phyloP scores from a whole-genome alignment of 306 rosid species.

The Crataegus laevigata region DNA sequence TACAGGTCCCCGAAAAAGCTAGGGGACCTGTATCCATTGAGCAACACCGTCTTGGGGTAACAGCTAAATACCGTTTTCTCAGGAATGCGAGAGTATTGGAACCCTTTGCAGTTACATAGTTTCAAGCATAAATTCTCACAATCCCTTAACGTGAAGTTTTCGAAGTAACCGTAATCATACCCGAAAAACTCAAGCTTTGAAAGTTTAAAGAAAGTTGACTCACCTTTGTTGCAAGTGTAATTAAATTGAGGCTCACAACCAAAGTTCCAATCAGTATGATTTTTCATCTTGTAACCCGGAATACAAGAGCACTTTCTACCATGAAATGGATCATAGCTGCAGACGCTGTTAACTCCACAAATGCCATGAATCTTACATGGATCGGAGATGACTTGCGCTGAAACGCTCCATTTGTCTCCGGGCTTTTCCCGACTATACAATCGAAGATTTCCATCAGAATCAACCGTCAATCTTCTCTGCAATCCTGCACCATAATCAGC shows the following conservation, averaged over 20 bases:
- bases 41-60: slow-evolving; percentile 37
- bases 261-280: slow-evolving; percentile 24
- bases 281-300: slow-evolving; percentile 29
- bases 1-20: slow-evolving; percentile 30
- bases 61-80: slow-evolving; percentile 6
- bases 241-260: slow-evolving; percentile 38
- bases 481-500: slow-evolving; percentile 24
- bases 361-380: slow-evolving; percentile 45
- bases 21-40: slow-evolving; percentile 30
- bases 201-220: slow-evolving; percentile 20
- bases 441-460: slow-evolving; percentile 36
- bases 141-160: slow-evolving; percentile 21
- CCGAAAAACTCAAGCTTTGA: slow-evolving; percentile 36
- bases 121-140: slow-evolving; percentile 32
- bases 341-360: slow-evolving; percentile 39
- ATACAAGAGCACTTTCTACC: slow-evolving; percentile 28
- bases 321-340: slow-evolving; percentile 9
- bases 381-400: slow-evolving; percentile 32
- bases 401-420: slow-evolving; percentile 18
- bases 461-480: slow-evolving; percentile 35
- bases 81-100: slow-evolving; percentile 26
- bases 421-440: slow-evolving; percentile 25
- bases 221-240: slow-evolving; percentile 7
- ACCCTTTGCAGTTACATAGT: slow-evolving; percentile 34
- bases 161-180: slow-evolving; percentile 13